Percentiles rank a stretch among this genome's conserved stretches.
Evolutionary conservation across 106 monocot species (phyloP).

Genomic region (Hemerocallis citrina): DNA sequence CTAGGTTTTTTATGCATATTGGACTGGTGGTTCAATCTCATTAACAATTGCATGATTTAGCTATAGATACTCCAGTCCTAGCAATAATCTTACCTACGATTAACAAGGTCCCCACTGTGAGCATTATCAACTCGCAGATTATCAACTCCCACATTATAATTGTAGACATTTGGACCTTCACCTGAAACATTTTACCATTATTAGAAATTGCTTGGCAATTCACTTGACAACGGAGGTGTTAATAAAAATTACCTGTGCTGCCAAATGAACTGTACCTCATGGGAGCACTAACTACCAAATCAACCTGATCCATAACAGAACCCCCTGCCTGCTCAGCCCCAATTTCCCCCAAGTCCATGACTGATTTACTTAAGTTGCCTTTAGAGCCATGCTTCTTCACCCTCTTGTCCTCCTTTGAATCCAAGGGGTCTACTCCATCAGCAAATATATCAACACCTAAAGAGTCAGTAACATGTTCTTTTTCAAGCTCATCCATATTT

Average conservation of each 20-base stretch:
- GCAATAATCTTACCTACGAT: conserved; percentile 9
- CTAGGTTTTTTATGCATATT: neutral
- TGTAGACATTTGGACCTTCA: conserved; percentile 14
- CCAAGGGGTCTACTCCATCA: conserved; percentile 20
- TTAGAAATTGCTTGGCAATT: neutral
- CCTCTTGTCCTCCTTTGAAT: conserved; percentile 21
- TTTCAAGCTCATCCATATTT: conserved; percentile 11
- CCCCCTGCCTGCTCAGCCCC: conserved; percentile 5
- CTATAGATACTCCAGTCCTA: neutral
- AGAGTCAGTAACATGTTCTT: conserved; percentile 13
- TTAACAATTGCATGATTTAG: too few relatives aligned
- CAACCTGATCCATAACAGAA: conserved; percentile 7
- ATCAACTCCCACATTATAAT: conserved; percentile 14
- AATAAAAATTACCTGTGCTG: conserved; percentile 9
- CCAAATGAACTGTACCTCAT: conserved; percentile 17
- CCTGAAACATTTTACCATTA: neutral
- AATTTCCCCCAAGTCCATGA: neutral
- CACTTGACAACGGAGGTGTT: neutral
- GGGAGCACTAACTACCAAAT: conserved; percentile 2
- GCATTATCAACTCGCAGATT: conserved; percentile 12
- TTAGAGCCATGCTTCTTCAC: conserved; percentile 13
- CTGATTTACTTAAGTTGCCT: conserved; percentile 10
- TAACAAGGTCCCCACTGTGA: conserved; percentile 15
- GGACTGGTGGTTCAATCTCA: neutral
- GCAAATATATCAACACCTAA: conserved; percentile 8